Evolutionary conservation across 352 stramenopile species (phyloP), one percentile per base, ranked within the genome.

Genomic region (Phytophthora europaea): DNA sequence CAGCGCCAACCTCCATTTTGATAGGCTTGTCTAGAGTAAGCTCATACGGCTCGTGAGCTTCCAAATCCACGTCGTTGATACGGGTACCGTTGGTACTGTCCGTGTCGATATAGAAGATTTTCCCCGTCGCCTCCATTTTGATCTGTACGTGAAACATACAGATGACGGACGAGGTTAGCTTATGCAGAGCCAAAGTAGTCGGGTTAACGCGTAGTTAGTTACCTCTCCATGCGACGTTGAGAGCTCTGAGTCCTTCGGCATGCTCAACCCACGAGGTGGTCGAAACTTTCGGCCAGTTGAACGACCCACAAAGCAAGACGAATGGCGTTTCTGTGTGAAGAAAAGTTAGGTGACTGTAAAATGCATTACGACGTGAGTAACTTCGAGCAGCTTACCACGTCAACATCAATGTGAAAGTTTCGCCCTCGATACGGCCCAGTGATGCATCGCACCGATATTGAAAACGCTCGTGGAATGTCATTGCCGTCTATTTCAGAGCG

Each of bases 191-290:
- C 23, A 57, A 51, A 63, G 18, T 34, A 20, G 18, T 16, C 4
- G 4, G 13, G 36, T 15, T 22, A n/a, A 10, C 34, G 38, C 38
- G 38, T 45, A 16, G 56, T 33, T 16, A 6, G 50, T 5, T 56
- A 93, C 87, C 84, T 96, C 79, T 33, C 75, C 88, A 53, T 96
- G 90, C 1, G 87, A 92, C n/a, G 90, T 96, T 34, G 90, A 96
- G 2, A 96, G 66, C 59, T 96, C 88, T 4, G 75, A 81, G 70
- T 96, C 90, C 58, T 95, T 94, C 1, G 85, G 83, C 45, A 96
- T 69, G 50, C 88, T 95, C 54, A 96, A 62, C 7, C 90, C 90
- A 54, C 87, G 78, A 34, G 90, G 88, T 15, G 77, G 62, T 18
- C 85, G 84, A 47, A 94, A 96, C 63, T 96, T 96, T 56, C 87